Base-by-base conservation (phyloP, 2,329 filamentous ascomycete species). In the Pseudocercospora cruenta region DNA sequence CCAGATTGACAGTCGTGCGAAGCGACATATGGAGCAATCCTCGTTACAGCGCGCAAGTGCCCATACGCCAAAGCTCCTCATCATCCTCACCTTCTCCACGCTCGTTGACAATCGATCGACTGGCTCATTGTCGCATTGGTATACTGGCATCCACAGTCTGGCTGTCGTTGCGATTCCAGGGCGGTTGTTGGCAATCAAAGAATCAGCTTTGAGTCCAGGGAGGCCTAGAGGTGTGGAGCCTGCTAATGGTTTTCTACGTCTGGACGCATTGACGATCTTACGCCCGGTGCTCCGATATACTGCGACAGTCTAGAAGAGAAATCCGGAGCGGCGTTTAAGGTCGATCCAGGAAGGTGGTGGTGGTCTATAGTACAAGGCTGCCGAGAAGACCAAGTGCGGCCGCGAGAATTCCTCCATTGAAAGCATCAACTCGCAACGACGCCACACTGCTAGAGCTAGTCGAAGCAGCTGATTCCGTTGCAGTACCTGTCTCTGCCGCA, bases 361-460 rank as follows among this genome's bases (percentile, higher is more conserved):
- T 28, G 21, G 3, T 26, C 51, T 54, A 54, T 8, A 54, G 21
- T 24, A 54, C 9, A 54, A 54, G n/a, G 21, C 24, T n/a, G 51
- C 51, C 51, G 6, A 54, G 24, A 14, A 28, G 22, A 10, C 51
- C 51, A n/a, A 54, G 10, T 1, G 24, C 51, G 16, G 51, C 51
- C 9, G 16, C 51, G 4, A 24, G 24, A 7, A 28, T 19, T 7
- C 24, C 51, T 24, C 24, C 24, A 8, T 31, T 9, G 14, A 31
- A 12, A 36, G 28, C 2, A 16, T 47, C 16, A 7, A 16, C 26
- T 22, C 22, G 26, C 1, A 43, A 22, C 36, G 60, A 33, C 7
- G 64, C 60, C 39, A 55, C 59, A 31, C 57, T 59, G 49, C 64
- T 67, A 36, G 61, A 60, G 14, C 53, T 66, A 31, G 62, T 53